Percentiles rank a stretch among this genome's conserved stretches.
phyloP scores from a whole-genome alignment of 164 flowering plant genomes.

The Tinospora cordifolia region DNA sequence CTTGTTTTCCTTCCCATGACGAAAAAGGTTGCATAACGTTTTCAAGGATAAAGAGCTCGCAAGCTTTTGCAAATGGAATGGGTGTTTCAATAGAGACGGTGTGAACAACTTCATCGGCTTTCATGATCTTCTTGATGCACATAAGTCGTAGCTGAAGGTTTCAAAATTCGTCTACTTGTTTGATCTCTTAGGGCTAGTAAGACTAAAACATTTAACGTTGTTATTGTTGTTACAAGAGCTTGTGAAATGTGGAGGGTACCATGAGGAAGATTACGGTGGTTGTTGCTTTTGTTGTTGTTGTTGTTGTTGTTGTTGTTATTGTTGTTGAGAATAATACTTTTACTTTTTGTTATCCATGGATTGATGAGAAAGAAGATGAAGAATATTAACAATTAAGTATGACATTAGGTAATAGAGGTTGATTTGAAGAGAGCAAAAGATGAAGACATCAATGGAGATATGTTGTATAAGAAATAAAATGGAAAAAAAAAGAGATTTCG shows the following conservation, averaged over 20 bases:
- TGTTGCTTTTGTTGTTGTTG: background rate
- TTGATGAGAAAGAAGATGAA: too few species aligned
- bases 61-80: conserved; percentile 77
- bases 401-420: too few species aligned
- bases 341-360: conserved; percentile 6
- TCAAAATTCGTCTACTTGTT: conserved; percentile 66
- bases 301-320: conserved; percentile 14
- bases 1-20: conserved; percentile 92
- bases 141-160: conserved; percentile 85
- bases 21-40: conserved; percentile 79
- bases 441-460: too few species aligned
- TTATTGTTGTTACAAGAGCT: conserved; percentile 72
- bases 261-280: background rate
- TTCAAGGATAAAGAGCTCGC: conserved; percentile 87
- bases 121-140: conserved; percentile 93
- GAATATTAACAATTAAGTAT: too few species aligned
- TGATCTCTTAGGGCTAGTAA: conserved; percentile 76
- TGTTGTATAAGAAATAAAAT: too few species aligned
- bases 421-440: too few species aligned
- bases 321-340: too few species aligned
- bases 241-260: conserved; percentile 31
- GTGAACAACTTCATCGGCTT: conserved; percentile 88
- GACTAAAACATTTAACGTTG: conserved; percentile 85
- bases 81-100: conserved; percentile 92
- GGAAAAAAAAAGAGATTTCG: background rate